Conservation (phyloP, 345 rosid species). For the Viola odorata region DNA sequence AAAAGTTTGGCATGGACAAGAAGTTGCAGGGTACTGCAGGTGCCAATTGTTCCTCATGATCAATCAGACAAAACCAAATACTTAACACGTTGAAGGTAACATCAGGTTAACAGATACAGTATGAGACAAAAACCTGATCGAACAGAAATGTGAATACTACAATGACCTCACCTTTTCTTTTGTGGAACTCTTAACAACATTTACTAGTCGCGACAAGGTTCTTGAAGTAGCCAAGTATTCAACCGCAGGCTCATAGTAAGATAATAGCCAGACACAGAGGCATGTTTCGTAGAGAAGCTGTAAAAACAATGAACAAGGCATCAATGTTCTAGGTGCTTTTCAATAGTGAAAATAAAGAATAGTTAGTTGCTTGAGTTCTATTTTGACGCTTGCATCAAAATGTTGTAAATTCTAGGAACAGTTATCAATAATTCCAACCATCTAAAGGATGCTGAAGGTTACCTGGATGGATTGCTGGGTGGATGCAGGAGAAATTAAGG, state of each 20-base stretch:
- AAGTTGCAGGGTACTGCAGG: no score
- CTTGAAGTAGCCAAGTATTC: conserved; percentile 87
- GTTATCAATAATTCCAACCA: conserved; percentile 3
- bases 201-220: conserved; percentile 66
- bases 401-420: neutral
- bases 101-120: no score
- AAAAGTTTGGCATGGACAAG: conserved; percentile 11
- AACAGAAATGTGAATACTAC: conserved; percentile 3
- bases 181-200: conserved; percentile 81
- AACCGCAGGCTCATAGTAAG: conserved; percentile 86
- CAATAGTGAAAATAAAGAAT: neutral
- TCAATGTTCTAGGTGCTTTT: no score
- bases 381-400: no score
- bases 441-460: conserved; percentile 2
- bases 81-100: no score
- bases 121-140: no score
- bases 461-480: conserved; percentile 98
- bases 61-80: no score
- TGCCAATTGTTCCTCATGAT: no score
- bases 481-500: conserved; percentile 86
- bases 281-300: conserved; percentile 98
- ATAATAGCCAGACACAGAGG: conserved; percentile 88
- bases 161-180: conserved; percentile 75
- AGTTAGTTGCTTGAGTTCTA: no score
- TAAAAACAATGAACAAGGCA: no score